A percentile compares a stretch with the other conserved stretches of the same genome.
Evolutionary conservation across 768 basidiomycete genomes (phyloP).

Genomic region (Serendipita vermifera): DNA sequence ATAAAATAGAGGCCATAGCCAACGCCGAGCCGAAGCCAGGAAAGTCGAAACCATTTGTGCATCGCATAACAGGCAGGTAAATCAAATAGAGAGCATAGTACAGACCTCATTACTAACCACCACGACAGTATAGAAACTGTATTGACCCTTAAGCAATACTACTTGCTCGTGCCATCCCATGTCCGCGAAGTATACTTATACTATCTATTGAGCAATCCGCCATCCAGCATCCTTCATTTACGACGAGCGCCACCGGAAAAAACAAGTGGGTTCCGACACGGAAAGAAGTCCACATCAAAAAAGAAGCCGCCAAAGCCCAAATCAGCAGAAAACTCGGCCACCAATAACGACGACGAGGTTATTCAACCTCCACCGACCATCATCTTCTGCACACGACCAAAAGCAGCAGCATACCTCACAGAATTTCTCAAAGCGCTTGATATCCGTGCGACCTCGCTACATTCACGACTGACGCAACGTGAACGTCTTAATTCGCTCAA

Average conservation of each 20-base stretch:
- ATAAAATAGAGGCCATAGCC: slow-evolving; percentile 68
- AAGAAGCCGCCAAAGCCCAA: slow-evolving; percentile 8
- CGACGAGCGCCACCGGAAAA: slow-evolving; percentile 51
- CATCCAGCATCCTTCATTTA: slow-evolving; percentile 55
- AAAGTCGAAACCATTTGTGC: slow-evolving; percentile 77
- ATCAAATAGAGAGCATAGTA: slow-evolving; percentile 19
- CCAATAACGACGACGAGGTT: slow-evolving; percentile 28
- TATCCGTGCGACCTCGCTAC: slow-evolving; percentile 79
- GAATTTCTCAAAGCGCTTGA: slow-evolving; percentile 58
- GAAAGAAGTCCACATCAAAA: slow-evolving; percentile 11
- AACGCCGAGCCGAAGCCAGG: slow-evolving; percentile 61
- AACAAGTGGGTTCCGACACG: slow-evolving; percentile 6
- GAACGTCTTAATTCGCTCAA: slow-evolving; percentile 76
- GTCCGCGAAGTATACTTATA: slow-evolving; percentile 87
- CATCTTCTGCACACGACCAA: slow-evolving; percentile 77
- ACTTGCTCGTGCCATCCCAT: slow-evolving; percentile 87
- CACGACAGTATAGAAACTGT: slow-evolving; percentile 72
- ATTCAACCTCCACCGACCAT: slow-evolving; percentile 85
- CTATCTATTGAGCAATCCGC: slow-evolving; percentile 80
- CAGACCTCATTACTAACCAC: slow-evolving; percentile 12
- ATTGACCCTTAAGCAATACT: slow-evolving; percentile 72
- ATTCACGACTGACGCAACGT: slow-evolving; percentile 86
- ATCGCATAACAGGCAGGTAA: slow-evolving; percentile 62
- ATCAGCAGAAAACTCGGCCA: slow-evolving; percentile 28
- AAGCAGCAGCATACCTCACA: slow-evolving; percentile 84